Evolutionary conservation across 768 basidiomycete species (phyloP).

Genomic region (Boletellus ananas): DNA sequence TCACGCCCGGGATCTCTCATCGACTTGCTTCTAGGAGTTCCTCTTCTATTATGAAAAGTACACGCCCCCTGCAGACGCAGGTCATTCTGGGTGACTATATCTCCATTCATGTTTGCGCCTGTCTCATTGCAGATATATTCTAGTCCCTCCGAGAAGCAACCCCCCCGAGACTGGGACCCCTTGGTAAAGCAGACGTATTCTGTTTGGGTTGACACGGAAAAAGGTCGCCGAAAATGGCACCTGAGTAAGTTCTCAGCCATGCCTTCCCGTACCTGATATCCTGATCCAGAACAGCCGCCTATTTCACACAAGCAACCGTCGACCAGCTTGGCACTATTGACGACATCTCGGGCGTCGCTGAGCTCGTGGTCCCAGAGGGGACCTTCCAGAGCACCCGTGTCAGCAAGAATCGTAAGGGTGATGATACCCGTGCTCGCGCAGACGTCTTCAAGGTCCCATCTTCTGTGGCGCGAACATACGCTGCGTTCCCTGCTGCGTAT

Average conservation of each 20-base stretch:
- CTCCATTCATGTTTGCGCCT: background rate
- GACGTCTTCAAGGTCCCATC: slow-evolving; percentile 33
- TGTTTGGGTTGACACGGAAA: slow-evolving; percentile 64
- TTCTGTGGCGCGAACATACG: slow-evolving; percentile 37
- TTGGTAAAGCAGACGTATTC: slow-evolving; percentile 85
- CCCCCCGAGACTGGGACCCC: slow-evolving; percentile 60
- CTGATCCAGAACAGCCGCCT: slow-evolving; percentile 57
- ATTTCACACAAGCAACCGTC: slow-evolving; percentile 75
- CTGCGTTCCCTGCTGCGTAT: slow-evolving; percentile 39
- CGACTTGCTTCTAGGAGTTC: slow-evolving; percentile 56
- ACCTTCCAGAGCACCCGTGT: slow-evolving; percentile 67
- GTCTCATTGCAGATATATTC: slow-evolving; percentile 9
- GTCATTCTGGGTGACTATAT: slow-evolving; percentile 39
- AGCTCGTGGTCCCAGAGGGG: slow-evolving; percentile 62
- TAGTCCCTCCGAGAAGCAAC: slow-evolving; percentile 45
- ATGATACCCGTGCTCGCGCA: slow-evolving; percentile 34
- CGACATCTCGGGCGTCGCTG: slow-evolving; percentile 54
- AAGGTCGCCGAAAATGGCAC: slow-evolving; percentile 76
- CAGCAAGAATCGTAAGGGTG: slow-evolving; percentile 45
- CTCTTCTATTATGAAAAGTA: slow-evolving; percentile 83
- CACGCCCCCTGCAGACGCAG: slow-evolving; percentile 43
- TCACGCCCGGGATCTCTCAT: slow-evolving; percentile 9
- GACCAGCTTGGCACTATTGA: slow-evolving; percentile 71
- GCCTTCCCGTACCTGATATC: slow-evolving; percentile 5
- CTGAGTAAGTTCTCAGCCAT: slow-evolving; percentile 50